Evolutionary conservation across 345 rosid genomes (phyloP), one percentile per base, ranked within the genome.

Genomic region (Stellera chamaejasme): DNA sequence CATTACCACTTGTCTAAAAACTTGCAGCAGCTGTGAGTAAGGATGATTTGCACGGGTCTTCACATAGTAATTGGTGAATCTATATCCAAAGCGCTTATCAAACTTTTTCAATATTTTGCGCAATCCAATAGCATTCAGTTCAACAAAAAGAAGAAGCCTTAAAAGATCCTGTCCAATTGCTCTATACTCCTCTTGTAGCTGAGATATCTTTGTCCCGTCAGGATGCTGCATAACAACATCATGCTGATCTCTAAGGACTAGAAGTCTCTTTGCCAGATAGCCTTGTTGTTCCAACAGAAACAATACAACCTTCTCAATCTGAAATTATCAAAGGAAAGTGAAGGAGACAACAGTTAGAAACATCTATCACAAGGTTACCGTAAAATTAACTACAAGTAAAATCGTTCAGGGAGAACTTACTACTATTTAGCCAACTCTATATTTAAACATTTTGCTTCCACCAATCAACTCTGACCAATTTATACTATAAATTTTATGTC

Each of bases 31-130:
- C 73, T 83, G 84, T 10, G 95, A 87, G 60, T 81, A 82, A 50
- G 95, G 95, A 74, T 87, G 95, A 77, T 82, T 84, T 27, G 95
- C 84, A 43, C 91, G 88, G 32, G 91, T 87, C 68, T 79, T 84
- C 59, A 87, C 88, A 75, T 83, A 87, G 74, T 84, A 87, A 68
- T 87, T 72, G 13, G 87, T 82, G 72, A 87, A 87, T 75, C 70
- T 68, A 73, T 75, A 82, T 59, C 91, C 87, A 61, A 87, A 78
- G 41, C 84, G 88, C 71, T 87, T 87, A 68, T 87, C 96, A 28
- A 87, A 79, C 65, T 87, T 87, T 62, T 87, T 87, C 72, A 86
- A 63, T 56, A 86, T 86, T 75, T 86, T 86, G 12, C 90, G 82
- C 55, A 86, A 62, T 27, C 95, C 95, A 54, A 56, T 72, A 7